Percentiles rank a stretch among this genome's conserved stretches.
These are phyloP conservation scores for sunflower (Helianthus annuus) DNA, from an alignment of 129 eudicot species.

Conservation along the genomic window HanXRQr2.0-SUNRISE NC_035438.2:3993121-3993620, in stretches of 20 bases:
- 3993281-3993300: constrained; percentile 18
- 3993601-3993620: too few relatives aligned
- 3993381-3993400: constrained; percentile 12
- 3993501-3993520: not conserved
- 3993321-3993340: constrained; percentile 26
- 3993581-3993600: too few relatives aligned
- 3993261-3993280: too few relatives aligned
- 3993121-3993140: too few relatives aligned
- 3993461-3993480: not conserved
- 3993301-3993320: constrained; percentile 12
- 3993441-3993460: not conserved
- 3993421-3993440: not conserved
- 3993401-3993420: not conserved
- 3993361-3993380: constrained; percentile 7
- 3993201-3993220: too few relatives aligned
- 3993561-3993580: too few relatives aligned
- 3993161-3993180: too few relatives aligned
- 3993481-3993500: not conserved
- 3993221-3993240: too few relatives aligned
- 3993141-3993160: too few relatives aligned
- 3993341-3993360: constrained; percentile 18
- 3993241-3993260: too few relatives aligned
- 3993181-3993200: too few relatives aligned
- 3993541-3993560: not conserved
- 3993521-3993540: not conserved